Evolutionary conservation across 345 rosid genomes (phyloP), one percentile per base, ranked within the genome.

Genomic region (Turnera subulata): DNA sequence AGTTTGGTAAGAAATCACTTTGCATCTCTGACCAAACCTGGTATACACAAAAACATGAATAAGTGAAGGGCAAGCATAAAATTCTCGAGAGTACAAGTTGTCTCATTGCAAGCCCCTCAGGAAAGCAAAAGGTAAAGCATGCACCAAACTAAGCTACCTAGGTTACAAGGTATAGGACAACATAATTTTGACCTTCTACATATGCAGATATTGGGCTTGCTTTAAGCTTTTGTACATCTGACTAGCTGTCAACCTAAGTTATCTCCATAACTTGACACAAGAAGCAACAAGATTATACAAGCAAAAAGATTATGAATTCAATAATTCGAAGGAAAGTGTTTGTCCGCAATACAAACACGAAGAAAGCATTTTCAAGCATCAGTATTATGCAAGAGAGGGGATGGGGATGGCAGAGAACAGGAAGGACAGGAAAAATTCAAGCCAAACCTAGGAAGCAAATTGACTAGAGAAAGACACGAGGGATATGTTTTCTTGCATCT

Each of bases 21-120:
- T 85, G 97, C 95, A 93, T 89, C 83, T 93, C 99, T 64, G 99
- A 89, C 99, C 97, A 93, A 64, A 93, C 84, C 99, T 93, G 73
- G 46, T 50, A 53, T 42, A 60, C 47, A 65, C 25, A n/a, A 65
- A 63, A 11, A 44, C 33, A 44, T 18, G 40, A 51, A 49, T 22
- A 23, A 61, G 47, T 49, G 13, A 62, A 63, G 35, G 32, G 33
- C 38, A 11, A 37, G 40, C 13, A 13, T 37, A 37, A 35, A 37
- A 37, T 13, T 37, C 8, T 9, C 13, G 13, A 37, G 8, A 13
- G 40, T 37, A 9, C 11, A 37, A n/a, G n/a, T n/a, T n/a, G n/a
- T n/a, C n/a, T n/a, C n/a, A n/a, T n/a, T n/a, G n/a, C n/a, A n/a
- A n/a, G n/a, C n/a, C n/a, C n/a, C n/a, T 14, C 23, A 6, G 26